Percentiles rank a stretch among this genome's conserved stretches.
Evolutionary conservation across 345 rosid genomes (phyloP).

Genomic region (Eucalyptus fibrosa): DNA sequence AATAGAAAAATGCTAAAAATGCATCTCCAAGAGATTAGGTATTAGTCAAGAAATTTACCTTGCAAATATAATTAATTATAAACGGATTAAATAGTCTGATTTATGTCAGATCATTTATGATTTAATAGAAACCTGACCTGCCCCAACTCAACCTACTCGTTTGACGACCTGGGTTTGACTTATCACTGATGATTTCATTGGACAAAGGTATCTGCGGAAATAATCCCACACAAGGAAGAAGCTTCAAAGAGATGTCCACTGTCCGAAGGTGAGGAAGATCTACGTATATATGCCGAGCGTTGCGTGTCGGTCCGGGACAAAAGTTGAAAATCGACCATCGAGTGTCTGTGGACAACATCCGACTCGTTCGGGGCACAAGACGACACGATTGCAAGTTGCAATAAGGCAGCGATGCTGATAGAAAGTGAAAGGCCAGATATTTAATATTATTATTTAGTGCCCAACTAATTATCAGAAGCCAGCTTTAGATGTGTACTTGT

Average conservation of each 20-base stretch:
- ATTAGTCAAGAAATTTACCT: accelerated
- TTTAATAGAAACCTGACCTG: accelerated
- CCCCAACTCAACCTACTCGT: accelerated
- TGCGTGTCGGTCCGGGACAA: background rate
- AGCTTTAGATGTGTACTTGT: too few relatives aligned
- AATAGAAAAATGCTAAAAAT: too few relatives aligned
- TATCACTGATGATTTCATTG: background rate
- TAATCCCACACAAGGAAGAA: background rate
- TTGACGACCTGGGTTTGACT: accelerated
- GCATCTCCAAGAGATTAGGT: too few relatives aligned
- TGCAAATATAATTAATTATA: accelerated
- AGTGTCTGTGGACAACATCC: background rate
- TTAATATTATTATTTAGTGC: too few relatives aligned
- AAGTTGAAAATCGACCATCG: background rate
- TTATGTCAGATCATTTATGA: too few relatives aligned
- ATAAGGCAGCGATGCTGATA: background rate
- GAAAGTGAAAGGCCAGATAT: background rate
- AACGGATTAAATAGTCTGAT: accelerated
- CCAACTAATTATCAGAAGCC: too few relatives aligned
- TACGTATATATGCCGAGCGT: background rate
- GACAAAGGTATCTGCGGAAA: background rate
- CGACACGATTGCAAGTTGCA: background rate
- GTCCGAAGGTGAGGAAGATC: background rate
- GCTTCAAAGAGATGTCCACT: background rate
- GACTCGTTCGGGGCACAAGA: background rate